Conservation (phyloP, 2,329 filamentous ascomycete genomes). For the Ophiostoma pallidulum region DNA sequence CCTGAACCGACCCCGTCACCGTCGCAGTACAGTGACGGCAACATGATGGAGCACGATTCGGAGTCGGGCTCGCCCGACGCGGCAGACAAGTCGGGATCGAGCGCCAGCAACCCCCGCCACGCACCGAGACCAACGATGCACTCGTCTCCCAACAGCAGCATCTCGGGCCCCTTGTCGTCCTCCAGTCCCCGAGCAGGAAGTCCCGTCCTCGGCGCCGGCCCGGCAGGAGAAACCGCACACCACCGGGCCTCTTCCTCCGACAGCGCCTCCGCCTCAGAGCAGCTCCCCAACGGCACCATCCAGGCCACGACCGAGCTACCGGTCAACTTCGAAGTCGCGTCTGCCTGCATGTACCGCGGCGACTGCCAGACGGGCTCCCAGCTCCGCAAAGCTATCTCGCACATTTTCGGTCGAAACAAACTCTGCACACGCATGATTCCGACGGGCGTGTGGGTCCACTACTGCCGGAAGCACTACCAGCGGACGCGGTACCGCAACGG, state of each 20-base stretch:
- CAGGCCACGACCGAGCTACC: not conserved
- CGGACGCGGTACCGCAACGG: constrained; percentile 60
- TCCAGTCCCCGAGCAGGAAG: not conserved
- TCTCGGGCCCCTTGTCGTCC: not conserved
- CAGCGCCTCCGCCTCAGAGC: not conserved
- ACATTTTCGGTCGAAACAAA: constrained; percentile 79
- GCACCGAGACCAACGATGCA: not conserved
- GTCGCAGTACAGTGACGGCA: constrained; percentile 18
- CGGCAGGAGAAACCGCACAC: too few species aligned
- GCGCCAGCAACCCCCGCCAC: not conserved
- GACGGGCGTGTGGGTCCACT: constrained; percentile 60
- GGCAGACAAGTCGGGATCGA: not conserved
- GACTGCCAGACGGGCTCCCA: constrained; percentile 52
- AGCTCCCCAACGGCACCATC: not conserved
- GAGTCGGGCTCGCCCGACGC: not conserved
- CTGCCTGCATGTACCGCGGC: constrained; percentile 43
- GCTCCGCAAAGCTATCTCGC: constrained; percentile 66
- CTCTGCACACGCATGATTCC: constrained; percentile 63
- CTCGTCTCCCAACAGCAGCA: not conserved
- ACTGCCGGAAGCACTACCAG: constrained; percentile 78
- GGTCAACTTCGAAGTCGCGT: constrained; percentile 12
- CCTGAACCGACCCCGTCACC: constrained; percentile 22
- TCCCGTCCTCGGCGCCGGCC: too few species aligned
- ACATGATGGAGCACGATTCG: constrained; percentile 12
- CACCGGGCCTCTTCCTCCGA: too few species aligned